Evolutionary conservation across 163 green algal genomes (phyloP).

Genomic region (Chlorella variabilis): DNA sequence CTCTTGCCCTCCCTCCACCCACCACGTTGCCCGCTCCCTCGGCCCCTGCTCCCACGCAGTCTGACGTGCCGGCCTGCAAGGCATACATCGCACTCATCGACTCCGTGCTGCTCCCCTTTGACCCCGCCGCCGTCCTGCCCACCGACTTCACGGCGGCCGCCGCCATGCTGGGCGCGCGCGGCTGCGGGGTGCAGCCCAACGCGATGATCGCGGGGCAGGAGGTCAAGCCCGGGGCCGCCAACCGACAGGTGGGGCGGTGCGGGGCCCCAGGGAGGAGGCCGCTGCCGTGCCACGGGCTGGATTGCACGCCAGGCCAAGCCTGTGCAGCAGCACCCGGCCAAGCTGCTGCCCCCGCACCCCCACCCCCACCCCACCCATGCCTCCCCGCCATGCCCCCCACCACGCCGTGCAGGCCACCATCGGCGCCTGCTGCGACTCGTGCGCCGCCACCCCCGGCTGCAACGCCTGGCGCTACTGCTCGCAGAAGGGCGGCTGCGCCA

Average conservation of each 20-base stretch:
- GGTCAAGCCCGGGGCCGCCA: slow-evolving; percentile 26
- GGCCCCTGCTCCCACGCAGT: neutral
- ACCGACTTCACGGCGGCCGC: neutral
- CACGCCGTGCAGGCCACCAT: slow-evolving; percentile 13
- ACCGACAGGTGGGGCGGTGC: slow-evolving; percentile 14
- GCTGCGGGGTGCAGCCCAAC: slow-evolving; percentile 43
- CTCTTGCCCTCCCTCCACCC: neutral
- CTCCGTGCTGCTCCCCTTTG: slow-evolving; percentile 46
- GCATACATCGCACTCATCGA: slow-evolving; percentile 46
- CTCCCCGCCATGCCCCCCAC: neutral
- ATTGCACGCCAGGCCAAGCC: no score
- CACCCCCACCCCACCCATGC: neutral
- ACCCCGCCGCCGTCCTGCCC: slow-evolving; percentile 1
- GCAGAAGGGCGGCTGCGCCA: slow-evolving; percentile 38
- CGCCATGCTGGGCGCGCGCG: slow-evolving; percentile 3
- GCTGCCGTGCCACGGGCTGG: no score
- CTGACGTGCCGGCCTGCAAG: slow-evolving; percentile 52
- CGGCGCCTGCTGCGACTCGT: slow-evolving; percentile 41
- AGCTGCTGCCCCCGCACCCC: neutral
- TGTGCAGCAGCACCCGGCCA: no score
- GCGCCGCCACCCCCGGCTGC: slow-evolving; percentile 21
- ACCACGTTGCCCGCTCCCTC: no score
- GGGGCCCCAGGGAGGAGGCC: no score
- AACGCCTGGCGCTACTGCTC: slow-evolving; percentile 48
- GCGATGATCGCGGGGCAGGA: slow-evolving; percentile 22